Percentiles rank a stretch among this genome's conserved stretches.
Conservation (phyloP, 805 yeast genomes). For the Hermanozyma aechmeae region DNA sequence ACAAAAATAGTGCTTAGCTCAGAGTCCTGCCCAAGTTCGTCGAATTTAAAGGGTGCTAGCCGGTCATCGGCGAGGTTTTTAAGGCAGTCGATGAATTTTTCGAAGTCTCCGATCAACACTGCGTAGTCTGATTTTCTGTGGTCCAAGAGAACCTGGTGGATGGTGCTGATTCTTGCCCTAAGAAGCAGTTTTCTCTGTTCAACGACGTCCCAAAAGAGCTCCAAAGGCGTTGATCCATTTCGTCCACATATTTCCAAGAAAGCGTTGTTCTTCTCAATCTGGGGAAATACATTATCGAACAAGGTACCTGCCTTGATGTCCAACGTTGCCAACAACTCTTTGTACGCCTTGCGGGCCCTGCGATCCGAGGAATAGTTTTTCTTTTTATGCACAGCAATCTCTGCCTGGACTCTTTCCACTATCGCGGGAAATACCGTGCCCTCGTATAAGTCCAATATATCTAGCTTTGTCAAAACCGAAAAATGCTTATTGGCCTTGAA, state of each 20-base stretch:
- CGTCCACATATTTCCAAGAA: conserved; percentile 62
- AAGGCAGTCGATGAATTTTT: conserved; percentile 12
- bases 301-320: conserved; percentile 38
- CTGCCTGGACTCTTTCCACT: conserved; percentile 11
- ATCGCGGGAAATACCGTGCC: conserved; percentile 21
- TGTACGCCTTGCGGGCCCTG: conserved; percentile 54
- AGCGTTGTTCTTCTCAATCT: conserved; percentile 43
- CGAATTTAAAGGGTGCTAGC: conserved; percentile 14
- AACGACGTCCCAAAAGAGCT: conserved; percentile 64
- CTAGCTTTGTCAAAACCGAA: conserved; percentile 42
- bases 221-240: conserved; percentile 69
- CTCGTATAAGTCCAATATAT: conserved; percentile 48
- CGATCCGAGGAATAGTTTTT: conserved; percentile 50
- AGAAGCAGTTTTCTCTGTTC: conserved; percentile 52
- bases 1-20: conserved; percentile 21
- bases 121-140: conserved; percentile 9
- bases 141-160: conserved; percentile 40
- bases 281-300: conserved; percentile 49
- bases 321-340: conserved; percentile 34
- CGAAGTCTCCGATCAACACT: conserved; percentile 8
- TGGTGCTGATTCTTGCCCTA: conserved; percentile 50
- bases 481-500: conserved; percentile 54
- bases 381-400: conserved; percentile 17
- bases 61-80: conserved; percentile 19
- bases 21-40: conserved; percentile 5